Evolutionary conservation across 176 grass and related monocot genomes (phyloP), one percentile per base, ranked within the genome.

Genomic region (Ensete ventricosum): DNA sequence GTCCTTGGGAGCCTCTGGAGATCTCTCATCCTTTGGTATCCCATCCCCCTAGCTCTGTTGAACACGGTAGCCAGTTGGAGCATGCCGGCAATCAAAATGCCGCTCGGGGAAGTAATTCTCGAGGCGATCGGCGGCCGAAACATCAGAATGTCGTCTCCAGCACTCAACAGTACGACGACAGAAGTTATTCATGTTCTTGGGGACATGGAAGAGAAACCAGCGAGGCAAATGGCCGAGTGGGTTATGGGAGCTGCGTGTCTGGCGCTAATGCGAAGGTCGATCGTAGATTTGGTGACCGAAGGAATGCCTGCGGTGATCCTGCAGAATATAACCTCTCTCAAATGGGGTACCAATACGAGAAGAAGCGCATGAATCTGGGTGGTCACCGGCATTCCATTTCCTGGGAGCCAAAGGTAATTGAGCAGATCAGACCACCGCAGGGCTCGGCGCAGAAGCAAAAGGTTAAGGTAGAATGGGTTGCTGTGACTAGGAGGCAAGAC

Each of bases 381-480:
- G 81, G 73, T 82, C 62, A 79, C 53, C 64, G 76, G 0, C 81
- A 63, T 48, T 50, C 76, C 14, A 19, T 10, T 27, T 5, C 26
- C 52, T 29, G 55, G 23, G 27, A 50, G 26, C 13, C 8, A 9
- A 13, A 43, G 19, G 26, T 14, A 19, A 34, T 21, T 6, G 34
- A 50, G 17, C 27, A 62, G 52, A 29, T 14, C 50, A 23, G 50
- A 27, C 52, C 71, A 27, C 52, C 71, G 54, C 51, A 7, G 3
- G 57, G 3, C 50, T 10, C 14, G 26, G 12, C 58, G 5, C 14
- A 50, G 22, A 53, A 52, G 17, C 69, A 8, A 57, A 65, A 71
- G 80, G 69, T 52, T 34, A 85, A 68, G 24, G 79, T 51, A 63
- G 64, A 84, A 53, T 83, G 85, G 89, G 80, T 87, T 22, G 62